phyloP scores from a whole-genome alignment of 2,329 filamentous ascomycete species.

The Nigrospora oryzae region DNA sequence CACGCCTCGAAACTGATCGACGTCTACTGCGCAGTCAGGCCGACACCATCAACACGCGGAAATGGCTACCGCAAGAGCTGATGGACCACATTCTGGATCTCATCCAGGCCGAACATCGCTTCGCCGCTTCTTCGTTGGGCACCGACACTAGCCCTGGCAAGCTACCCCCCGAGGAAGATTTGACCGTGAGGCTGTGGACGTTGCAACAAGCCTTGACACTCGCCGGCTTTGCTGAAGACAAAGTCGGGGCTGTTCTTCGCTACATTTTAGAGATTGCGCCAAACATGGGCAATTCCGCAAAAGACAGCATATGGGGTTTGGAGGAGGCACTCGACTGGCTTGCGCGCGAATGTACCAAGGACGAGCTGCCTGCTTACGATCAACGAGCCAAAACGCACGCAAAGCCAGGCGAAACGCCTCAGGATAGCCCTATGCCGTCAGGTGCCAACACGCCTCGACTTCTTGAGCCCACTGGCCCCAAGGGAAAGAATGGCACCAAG shows the following conservation, averaged over 20 bases:
- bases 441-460: slow-evolving; percentile 40
- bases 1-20: slow-evolving; percentile 75
- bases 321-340: slow-evolving; percentile 88
- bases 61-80: slow-evolving; percentile 75
- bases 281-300: slow-evolving; percentile 45
- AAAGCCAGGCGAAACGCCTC: slow-evolving; percentile 29
- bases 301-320: slow-evolving; percentile 72
- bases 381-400: slow-evolving; percentile 24
- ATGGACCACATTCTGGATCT: slow-evolving; percentile 70
- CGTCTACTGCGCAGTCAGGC: slow-evolving; percentile 74
- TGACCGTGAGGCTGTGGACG: slow-evolving; percentile 76
- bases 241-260: slow-evolving; percentile 55
- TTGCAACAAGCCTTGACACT: slow-evolving; percentile 64
- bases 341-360: slow-evolving; percentile 61
- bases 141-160: slow-evolving; percentile 40
- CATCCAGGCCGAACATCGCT: slow-evolving; percentile 57
- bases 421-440: slow-evolving; percentile 40
- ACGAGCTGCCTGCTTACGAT: slow-evolving; percentile 67
- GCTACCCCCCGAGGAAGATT: slow-evolving; percentile 64
- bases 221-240: slow-evolving; percentile 58
- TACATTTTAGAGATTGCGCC: slow-evolving; percentile 60
- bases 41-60: slow-evolving; percentile 59
- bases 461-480: slow-evolving; percentile 22
- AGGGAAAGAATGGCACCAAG: slow-evolving; percentile 25
- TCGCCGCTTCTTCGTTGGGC: slow-evolving; percentile 39